Base-by-base conservation (phyloP, 139 green algal species). In the Closterium sp. region DNA sequence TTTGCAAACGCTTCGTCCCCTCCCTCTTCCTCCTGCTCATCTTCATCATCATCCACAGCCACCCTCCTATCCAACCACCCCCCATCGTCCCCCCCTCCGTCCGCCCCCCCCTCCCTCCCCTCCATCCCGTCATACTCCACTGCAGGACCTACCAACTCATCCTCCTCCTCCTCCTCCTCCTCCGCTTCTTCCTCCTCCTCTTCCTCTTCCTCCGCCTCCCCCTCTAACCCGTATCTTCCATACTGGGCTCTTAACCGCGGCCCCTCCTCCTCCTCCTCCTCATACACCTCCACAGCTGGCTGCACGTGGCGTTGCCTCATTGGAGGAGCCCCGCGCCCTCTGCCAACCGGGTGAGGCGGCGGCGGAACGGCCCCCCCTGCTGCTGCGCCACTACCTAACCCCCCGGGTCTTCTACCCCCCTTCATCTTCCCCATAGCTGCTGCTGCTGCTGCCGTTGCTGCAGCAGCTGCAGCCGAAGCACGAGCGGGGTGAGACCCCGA, bases 151-250 rank as follows among this genome's bases (percentile, higher is more conserved):
- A 34, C 84, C 33, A 34, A 34, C 33, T 87, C 84, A 34, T 35
- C 84, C 84, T 35, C 84, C 5, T 35, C 84, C 84, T 87, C 84
- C 84, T 87, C 33, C 84, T 12, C 84, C 84, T 83, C 55, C 55
- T 76, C 55, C 55, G 23, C 55, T 19, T 16, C 55, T 76, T 76
- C 55, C 25, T 16, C 55, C 23, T 87, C 84, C 84, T 87, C 55
- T 19, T 76, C 55, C 55, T 76, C 55, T 19, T 76, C 55, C 55
- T 76, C 55, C 25, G 23, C 55, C 33, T 87, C 84, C 16, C 19
- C 33, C 84, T 76, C 55, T 76, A 76, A 16, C 55, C 55, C 55
- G 25, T 76, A 76, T 19, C 55, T 19, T 76, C 55, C 33, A 5
- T 35, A 87, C 84, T 16, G 33, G 2, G 19, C 84, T 19, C 84